Evolutionary conservation across 495 filamentous ascomycete genomes (phyloP).

Genomic region (Pyronema omphalodes): DNA sequence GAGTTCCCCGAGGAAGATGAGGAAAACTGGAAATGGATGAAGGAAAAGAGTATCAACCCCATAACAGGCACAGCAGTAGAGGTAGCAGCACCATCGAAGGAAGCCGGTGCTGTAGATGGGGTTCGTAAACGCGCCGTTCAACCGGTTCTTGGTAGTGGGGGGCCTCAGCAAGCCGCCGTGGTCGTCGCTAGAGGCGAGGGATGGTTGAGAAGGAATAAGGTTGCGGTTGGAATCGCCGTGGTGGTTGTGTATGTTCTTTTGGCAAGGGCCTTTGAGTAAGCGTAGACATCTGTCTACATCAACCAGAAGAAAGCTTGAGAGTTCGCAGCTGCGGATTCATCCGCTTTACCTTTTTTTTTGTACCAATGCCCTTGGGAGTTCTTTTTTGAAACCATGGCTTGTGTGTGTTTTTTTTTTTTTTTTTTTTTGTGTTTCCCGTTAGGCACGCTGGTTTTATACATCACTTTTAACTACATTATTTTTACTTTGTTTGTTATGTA

Average conservation of each 20-base stretch:
- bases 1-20: conserved; percentile 84
- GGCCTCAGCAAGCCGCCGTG: conserved; percentile 53
- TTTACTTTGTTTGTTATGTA: neutral
- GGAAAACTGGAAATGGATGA: conserved; percentile 91
- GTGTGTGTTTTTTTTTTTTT: conserved; percentile 2
- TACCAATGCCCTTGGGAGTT: neutral
- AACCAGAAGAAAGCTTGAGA: neutral
- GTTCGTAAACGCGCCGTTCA: conserved; percentile 19
- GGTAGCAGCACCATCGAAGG: conserved; percentile 33
- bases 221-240: conserved; percentile 44
- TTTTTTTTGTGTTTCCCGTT: neutral
- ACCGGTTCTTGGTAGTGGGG: conserved; percentile 33
- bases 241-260: conserved; percentile 66
- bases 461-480: neutral
- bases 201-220: conserved; percentile 61
- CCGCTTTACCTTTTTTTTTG: neutral
- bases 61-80: conserved; percentile 44
- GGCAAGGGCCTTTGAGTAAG: conserved; percentile 43
- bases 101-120: conserved; percentile 45
- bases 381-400: too few relatives aligned
- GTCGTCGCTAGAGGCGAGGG: conserved; percentile 64
- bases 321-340: neutral
- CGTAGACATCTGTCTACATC: neutral
- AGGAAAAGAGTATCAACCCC: conserved; percentile 61
- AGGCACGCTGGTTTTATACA: too few relatives aligned